Evolutionary conservation across 2,329 filamentous ascomycete species (phyloP), one percentile per base, ranked within the genome.

Genomic region (Trichophyton schoenleinii): DNA sequence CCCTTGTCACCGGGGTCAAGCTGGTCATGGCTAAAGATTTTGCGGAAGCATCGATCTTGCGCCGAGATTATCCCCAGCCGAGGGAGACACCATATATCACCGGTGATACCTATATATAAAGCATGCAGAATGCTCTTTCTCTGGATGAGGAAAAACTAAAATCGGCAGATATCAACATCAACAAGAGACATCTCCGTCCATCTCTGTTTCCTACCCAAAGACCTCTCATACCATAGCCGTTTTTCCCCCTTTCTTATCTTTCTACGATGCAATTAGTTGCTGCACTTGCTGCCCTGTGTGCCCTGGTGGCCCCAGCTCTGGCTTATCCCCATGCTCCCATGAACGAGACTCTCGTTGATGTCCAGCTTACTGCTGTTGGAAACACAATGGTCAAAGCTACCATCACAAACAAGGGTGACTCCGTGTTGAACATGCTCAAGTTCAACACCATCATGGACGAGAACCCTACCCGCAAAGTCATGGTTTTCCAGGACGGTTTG

Each of bases 401-500:
- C n/a, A 28, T 65, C 34, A 63, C 63, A 1, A 65, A 65, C 52
- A 60, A 60, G 15, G 63, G 34, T 2, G 25, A 52, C 3, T 41
- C 28, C 38, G 53, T 28, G 4, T n/a, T 62, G 25, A 58, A 41
- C 3, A 25, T 65, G 13, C 49, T 65, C 7, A 62, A 53, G 20
- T 55, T 46, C 20, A 65, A 65, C 58, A 63, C 49, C 18, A 53
- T 62, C 22, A 55, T 65, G 28, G 62, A 65, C 52, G 13, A 38
- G 31, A 55, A 46, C 38, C 62, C 60, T 25, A 57, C 31, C 20
- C 57, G 57, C 11, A 63, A 62, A 38, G 62, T 62, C 42, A 38
- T 61, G 13, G 49, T 65, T n/a, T 53, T 36, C 59, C 61, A 63
- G 36, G 34, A 62, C 31, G 60, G 63, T 65, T 62, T 3, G 60